A percentile compares a stretch with the other conserved stretches of the same genome.
These are phyloP conservation scores for Larix kaempferi DNA, from an alignment of 75 land plant genomes.

Conservation along the genomic window DNA sequence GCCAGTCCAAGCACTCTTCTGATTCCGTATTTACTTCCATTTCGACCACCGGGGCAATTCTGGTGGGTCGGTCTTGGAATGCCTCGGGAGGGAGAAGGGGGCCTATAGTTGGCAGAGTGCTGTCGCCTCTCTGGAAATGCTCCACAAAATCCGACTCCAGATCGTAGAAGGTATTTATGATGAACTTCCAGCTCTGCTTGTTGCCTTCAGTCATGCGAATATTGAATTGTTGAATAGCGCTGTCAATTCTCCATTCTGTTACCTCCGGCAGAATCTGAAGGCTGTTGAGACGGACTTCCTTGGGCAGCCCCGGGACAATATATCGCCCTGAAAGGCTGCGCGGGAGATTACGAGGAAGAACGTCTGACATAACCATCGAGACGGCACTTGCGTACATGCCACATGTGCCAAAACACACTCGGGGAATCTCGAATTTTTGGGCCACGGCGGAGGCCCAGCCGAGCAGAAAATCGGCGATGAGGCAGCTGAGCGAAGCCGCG, in stretches of 20 bases:
- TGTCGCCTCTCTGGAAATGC: background rate
- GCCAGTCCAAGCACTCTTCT: constrained; percentile 10
- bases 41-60: background rate
- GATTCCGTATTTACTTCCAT: background rate
- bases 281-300: too few relatives aligned
- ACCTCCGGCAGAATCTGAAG: too few relatives aligned
- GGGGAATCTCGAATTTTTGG: background rate
- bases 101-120: background rate
- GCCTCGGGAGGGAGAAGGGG: constrained; percentile 7
- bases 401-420: background rate
- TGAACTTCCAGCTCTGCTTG: too few relatives aligned
- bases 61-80: background rate
- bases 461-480: background rate
- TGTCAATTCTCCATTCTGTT: too few relatives aligned
- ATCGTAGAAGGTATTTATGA: constrained; percentile 5
- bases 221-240: too few relatives aligned
- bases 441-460: background rate
- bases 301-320: too few relatives aligned
- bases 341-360: too few relatives aligned
- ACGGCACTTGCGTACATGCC: background rate
- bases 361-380: background rate
- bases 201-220: too few relatives aligned
- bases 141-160: constrained; percentile 2
- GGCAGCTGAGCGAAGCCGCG: background rate
- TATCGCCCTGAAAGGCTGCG: too few relatives aligned